Evolutionary conservation across 2,329 filamentous ascomycete species (phyloP), one percentile per base, ranked within the genome.

Genomic region (Penicillium hordei): DNA sequence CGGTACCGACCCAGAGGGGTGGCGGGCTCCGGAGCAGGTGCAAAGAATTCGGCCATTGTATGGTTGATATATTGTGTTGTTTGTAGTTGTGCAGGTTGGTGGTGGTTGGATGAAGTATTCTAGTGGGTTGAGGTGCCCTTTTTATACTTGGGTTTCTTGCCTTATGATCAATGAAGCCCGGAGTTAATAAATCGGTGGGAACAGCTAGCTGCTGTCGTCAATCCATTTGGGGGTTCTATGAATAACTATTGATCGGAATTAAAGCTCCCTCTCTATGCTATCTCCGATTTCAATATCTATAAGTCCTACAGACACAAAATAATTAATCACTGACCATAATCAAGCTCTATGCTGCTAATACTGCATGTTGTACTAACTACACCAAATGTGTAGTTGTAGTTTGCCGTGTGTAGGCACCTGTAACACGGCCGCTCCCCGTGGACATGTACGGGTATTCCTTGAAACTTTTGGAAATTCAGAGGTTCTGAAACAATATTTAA

Each of bases 1-100:
- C 87, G 85, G 65, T 89, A 88, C 52, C 85, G 82, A 59, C 79
- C 86, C 62, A 90, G 74, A 55, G 84, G 82, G 57, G 86, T 86
- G 71, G 83, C 80, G 27, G 85, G 81, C 4, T 80, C 73, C 4
- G 82, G 77, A 6, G 82, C 78, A 19, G 76, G 76, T 17, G 33
- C 46, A 60, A 74, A 75, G 43, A 74, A 4, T 13, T 64, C 42
- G 3, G 64, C 38, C 70, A 72, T 72, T 60, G 19, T 68, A 48
- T n/a, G 17, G n/a, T n/a, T n/a, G 23, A 15, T 21, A 1, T 23
- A 25, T 6, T n/a, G 17, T 48, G 6, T 23, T 56, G n/a, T 29
- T 52, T 9, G 31, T 13, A 19, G 43, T 39, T 54, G 2, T 48
- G n/a, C 19, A 25, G 38, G 25, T 52, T 46, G 33, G 40, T 55